Base-by-base conservation (phyloP, 2,329 filamentous ascomycete species). In the Trichophyton rubrum region DNA sequence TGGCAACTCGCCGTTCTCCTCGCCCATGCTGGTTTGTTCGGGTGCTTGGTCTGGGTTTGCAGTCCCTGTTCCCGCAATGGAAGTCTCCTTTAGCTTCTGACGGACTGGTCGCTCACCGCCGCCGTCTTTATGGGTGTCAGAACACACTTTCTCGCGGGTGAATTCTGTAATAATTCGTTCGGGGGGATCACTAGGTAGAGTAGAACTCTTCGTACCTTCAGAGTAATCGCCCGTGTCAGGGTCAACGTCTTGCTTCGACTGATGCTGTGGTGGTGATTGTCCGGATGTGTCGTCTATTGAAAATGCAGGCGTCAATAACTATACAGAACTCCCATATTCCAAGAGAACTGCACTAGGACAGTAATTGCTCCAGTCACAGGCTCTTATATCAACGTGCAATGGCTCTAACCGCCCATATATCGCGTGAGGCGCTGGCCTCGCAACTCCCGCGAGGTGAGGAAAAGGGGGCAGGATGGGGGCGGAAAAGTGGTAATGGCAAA, bases 51-150 rank as follows among this genome's bases (percentile, higher is more conserved):
- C 65, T 5, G 63, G 64, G 6, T 20, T 38, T 27, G 33, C 40
- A 20, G 43, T 41, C 2, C 38, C 38, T 33, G 56, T 40, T 17
- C 76, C 72, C 43, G 78, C 79, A 60, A 85, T 83, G n/a, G 80
- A 77, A 2, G 83, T 83, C 66, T 85, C 80, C 70, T 83, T 80
- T 59, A 86, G 73, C 71, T 84, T 82, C 68, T 85, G 79, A 61
- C 83, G 75, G 41, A 84, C 80, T 7, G 81, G 81, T 62, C 78
- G 79, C 69, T 85, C 82, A 62, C 79, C 78, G 56, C 70, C 67
- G 41, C 75, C 73, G 63, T 74, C 64, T 65, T 61, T 63, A 35
- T 53, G 56, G 43, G 51, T 45, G 62, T 65, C 62, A 65, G 64
- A 65, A 56, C 13, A 47, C 55, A 59, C 59, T 35, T 63, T 40